phyloP scores from a whole-genome alignment of 108 stramenopile genomes.

The Skeletonema grethae region DNA sequence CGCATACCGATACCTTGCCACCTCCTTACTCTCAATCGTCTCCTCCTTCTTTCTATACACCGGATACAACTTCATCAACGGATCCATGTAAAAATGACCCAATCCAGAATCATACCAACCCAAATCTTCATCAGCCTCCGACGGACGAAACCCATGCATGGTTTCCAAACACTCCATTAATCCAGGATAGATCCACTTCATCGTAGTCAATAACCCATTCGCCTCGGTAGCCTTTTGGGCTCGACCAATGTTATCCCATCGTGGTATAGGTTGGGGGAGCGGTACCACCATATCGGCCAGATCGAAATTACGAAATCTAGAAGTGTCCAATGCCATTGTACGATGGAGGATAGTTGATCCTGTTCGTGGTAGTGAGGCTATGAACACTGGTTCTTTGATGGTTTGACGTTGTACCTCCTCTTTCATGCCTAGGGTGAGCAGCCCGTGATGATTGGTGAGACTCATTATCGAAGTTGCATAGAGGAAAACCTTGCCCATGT shows the following conservation, averaged over 20 bases:
- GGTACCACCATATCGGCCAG: not conserved
- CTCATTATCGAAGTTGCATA: not conserved
- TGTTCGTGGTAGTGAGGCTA: not conserved
- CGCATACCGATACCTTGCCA: not conserved
- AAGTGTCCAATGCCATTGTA: not conserved
- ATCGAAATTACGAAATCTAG: not conserved
- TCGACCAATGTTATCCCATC: not conserved
- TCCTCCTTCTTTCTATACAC: not conserved
- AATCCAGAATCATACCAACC: not conserved
- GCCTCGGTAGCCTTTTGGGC: not conserved
- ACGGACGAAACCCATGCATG: not conserved
- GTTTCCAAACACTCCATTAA: not conserved
- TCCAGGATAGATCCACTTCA: not conserved
- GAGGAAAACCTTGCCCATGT: not conserved
- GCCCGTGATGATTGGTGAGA: not conserved
- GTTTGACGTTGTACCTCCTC: not conserved
- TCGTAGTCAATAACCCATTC: not conserved
- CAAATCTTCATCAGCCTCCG: not conserved
- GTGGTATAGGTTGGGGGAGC: not conserved
- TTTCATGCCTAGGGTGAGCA: not conserved
- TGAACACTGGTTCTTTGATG: not conserved
- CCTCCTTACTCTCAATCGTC: not conserved
- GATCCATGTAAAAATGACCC: not conserved
- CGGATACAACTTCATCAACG: not conserved
- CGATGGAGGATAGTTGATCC: not conserved